A percentile compares a stretch with the other conserved stretches of the same genome.
Evolutionary conservation across 78 protist species (phyloP).

Genomic region (Creolimax fragrantissima): DNA sequence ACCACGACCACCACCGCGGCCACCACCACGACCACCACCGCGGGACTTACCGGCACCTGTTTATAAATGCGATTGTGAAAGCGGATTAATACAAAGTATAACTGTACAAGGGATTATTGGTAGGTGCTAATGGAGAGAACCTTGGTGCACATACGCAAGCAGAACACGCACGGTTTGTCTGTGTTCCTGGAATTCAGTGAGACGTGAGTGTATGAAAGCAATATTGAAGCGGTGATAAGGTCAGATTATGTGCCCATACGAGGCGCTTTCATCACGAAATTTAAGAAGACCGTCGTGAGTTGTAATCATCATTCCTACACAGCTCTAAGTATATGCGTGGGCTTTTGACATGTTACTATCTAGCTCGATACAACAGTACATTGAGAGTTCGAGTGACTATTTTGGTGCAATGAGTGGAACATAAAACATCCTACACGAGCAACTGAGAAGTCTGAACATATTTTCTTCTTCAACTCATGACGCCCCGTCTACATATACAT

Average conservation of each 20-base stretch:
- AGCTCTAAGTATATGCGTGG: too few species aligned
- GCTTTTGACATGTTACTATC: too few species aligned
- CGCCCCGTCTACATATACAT: too few species aligned
- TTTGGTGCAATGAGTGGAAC: too few species aligned
- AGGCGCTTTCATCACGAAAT: too few species aligned
- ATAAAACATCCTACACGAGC: too few species aligned
- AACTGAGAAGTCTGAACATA: too few species aligned
- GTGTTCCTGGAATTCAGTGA: not conserved
- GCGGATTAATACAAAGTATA: not conserved
- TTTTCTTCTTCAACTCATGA: too few species aligned
- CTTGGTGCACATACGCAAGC: not conserved
- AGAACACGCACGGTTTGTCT: not conserved
- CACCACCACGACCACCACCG: slow-evolving; percentile 21
- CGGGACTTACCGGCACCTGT: not conserved
- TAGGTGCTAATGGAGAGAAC: not conserved
- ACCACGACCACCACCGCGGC: slow-evolving; percentile 25
- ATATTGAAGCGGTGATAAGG: not conserved
- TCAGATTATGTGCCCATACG: not conserved
- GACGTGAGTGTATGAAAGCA: not conserved
- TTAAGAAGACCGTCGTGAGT: too few species aligned
- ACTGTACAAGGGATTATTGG: not conserved
- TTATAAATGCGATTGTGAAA: not conserved
- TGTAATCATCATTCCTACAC: too few species aligned
- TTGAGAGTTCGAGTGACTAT: too few species aligned
- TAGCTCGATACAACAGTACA: too few species aligned